Evolutionary conservation across 805 yeast species (phyloP), one percentile per base, ranked within the genome.

Genomic region (Metschnikowia amazonensis): DNA sequence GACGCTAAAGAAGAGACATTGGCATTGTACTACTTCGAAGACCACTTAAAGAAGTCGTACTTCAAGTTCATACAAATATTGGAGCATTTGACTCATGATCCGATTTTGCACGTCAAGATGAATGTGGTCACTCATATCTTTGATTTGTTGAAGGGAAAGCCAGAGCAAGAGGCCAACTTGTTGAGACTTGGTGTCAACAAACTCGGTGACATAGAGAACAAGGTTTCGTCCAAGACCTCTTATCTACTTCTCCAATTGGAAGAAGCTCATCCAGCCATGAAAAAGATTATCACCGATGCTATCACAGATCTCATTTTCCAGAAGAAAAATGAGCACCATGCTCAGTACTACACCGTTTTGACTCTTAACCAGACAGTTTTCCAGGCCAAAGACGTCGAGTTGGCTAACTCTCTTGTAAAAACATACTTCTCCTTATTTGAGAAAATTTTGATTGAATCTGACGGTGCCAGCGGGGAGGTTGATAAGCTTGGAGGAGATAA

Each of bases 191-290:
- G 96, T 43, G 94, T 89, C 37, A 94, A 94, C 65, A 94, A 94
- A 63, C 74, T 94, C 30, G 99, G 99, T 67, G 99, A 94, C 62
- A 77, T 79, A 36, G 97, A 92, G 51, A 85, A 87, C 51, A 89
- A 89, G 62, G 96, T 94, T 4, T 80, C 95, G 1, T 86, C 98
- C 0, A 87, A 87, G 60, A 80, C 95, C 1, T 89, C 97, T 4
- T 88, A 80, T 63, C 82, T 84, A 52, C 69, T 94, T 37, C 73
- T 90, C 52, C 84, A 84, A 57, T 67, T 89, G 34, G 86, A 94
- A 63, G 95, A 88, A 64, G 84, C 82, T 3, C 99, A 94, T 64
- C 99, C 99, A 16, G 94, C 94, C 41, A 94, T 94, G 98, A 92
- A 89, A 65, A 69, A 79, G 43, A 80, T 92, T 46, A 74, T 94